phyloP scores from a whole-genome alignment of 1,284 basidiomycete genomes.

The Neonothopanus nambi region DNA sequence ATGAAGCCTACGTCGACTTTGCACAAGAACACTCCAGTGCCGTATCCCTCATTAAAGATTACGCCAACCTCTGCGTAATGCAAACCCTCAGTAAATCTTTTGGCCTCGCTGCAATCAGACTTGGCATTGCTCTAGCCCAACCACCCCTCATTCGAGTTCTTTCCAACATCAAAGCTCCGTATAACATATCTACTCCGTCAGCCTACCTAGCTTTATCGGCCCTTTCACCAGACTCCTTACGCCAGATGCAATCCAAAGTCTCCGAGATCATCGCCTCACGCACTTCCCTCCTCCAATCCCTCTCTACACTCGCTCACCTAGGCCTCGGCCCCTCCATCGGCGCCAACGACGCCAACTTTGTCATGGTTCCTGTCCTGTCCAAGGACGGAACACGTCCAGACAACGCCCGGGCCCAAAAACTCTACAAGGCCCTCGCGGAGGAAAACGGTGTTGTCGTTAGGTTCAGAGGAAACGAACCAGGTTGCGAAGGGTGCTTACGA shows the following conservation, averaged over 20 bases:
- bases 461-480: constrained; percentile 84
- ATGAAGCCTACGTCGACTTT: constrained; percentile 99
- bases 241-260: constrained; percentile 69
- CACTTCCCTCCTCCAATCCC: constrained; percentile 46
- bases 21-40: constrained; percentile 66
- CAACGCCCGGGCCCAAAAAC: constrained; percentile 64
- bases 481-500: constrained; percentile 87
- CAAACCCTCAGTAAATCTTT: constrained; percentile 98
- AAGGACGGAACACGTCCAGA: constrained; percentile 49
- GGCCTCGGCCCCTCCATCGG: constrained; percentile 79
- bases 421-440: constrained; percentile 89
- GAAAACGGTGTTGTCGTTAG: constrained; percentile 87
- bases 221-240: constrained; percentile 65
- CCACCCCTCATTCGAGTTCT: constrained; percentile 90
- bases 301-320: constrained; percentile 48
- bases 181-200: constrained; percentile 93
- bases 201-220: constrained; percentile 84
- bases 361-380: constrained; percentile 79
- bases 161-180: constrained; percentile 96
- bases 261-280: constrained; percentile 63
- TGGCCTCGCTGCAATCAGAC: constrained; percentile 93
- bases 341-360: constrained; percentile 89
- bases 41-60: constrained; percentile 73
- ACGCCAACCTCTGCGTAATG: constrained; percentile 89
- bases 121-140: constrained; percentile 90